Evolutionary conservation across 2,329 filamentous ascomycete species (phyloP), one percentile per base, ranked within the genome.

Genomic region (Orbilia oligospora): DNA sequence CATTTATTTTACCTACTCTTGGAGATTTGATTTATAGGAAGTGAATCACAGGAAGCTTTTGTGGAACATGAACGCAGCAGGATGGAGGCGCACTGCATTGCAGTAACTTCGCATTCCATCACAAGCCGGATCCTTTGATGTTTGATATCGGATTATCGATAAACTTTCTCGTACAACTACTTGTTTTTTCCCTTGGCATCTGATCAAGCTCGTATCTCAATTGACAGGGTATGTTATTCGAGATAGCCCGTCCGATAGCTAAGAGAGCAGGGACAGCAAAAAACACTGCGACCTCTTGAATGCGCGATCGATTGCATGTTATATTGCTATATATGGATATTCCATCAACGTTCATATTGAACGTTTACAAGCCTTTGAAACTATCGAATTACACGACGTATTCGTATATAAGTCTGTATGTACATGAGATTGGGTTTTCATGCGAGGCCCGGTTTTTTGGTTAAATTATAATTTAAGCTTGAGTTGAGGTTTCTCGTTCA

Each of bases 41-140:
- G 20, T 48, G 3, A 18, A 1, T 36, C 27, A 53, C 27, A 58
- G 30, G 30, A 58, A 18, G 51, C 16, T n/a, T 61, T 2, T 61
- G 56, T 44, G 36, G 20, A 18, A 61, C 56, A 33, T n/a, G n/a
- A n/a, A 58, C 38, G 53, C 53, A 38, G 53, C 53, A 58, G 53
- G 53, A 58, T 48, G 48, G 36, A 61, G 36, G 36, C 56, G 56
- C 44, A 44, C 30, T 44, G 56, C 56, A 61, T 44, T 44, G 20
- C 56, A 41, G 38, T 9, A 30, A 3, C 6, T 30, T 22, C 33
- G 56, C 56, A 27, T 44, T 20, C 12, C 16, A n/a, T 55, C n/a
- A 38, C 18, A 30, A 33, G 51, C 16, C 48, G 22, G 20, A 44
- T 61, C 36, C 36, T 61, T 44, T 20, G 16, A 16, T 41, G n/a